phyloP scores from a whole-genome alignment of 306 rosid species.

The Calophaca sinica region DNA sequence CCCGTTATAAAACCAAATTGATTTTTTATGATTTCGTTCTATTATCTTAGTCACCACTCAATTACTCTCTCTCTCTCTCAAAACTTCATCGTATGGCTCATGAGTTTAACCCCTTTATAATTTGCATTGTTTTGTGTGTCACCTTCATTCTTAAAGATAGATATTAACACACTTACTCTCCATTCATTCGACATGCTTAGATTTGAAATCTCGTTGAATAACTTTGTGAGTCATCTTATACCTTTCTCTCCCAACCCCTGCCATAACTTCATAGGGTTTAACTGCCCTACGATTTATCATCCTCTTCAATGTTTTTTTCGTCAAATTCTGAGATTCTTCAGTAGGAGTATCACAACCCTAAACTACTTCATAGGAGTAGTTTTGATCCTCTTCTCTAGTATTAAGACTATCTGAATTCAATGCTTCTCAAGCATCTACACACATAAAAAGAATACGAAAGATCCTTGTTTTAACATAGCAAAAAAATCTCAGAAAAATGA shows the following conservation, averaged over 20 bases:
- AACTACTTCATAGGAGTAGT: not conserved
- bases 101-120: no score
- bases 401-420: not conserved
- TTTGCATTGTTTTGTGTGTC: not conserved
- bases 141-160: not conserved
- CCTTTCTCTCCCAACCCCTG: not conserved
- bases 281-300: not conserved
- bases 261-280: not conserved
- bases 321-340: not conserved
- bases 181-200: not conserved
- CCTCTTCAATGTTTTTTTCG: not conserved
- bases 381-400: not conserved
- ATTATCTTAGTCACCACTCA: no score
- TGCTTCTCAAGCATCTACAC: not conserved
- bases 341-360: no score
- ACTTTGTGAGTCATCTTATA: not conserved
- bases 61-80: no score
- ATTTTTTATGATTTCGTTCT: no score
- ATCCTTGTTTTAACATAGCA: conserved; percentile 16
- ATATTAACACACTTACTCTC: not conserved
- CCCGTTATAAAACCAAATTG: no score
- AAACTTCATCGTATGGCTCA: no score
- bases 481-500: conserved; percentile 31
- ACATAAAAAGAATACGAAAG: not conserved
- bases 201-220: not conserved